Base-by-base conservation (phyloP, 2,329 filamentous ascomycete species). In the Neospermospora avenae region DNA sequence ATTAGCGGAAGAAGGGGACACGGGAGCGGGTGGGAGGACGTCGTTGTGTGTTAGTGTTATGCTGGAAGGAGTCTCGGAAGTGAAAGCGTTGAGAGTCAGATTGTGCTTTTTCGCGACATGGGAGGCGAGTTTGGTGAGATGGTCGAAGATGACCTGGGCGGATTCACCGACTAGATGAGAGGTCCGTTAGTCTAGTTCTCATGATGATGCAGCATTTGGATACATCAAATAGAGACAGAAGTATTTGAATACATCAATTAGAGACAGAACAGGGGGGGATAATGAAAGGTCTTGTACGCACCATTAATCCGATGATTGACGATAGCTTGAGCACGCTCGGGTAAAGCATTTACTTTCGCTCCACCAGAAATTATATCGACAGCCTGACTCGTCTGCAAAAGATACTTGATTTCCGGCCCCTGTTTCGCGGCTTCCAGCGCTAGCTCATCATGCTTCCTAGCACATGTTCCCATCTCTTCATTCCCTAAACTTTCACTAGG, bases 281-380 rank as follows among this genome's bases (percentile, higher is more conserved):
- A 2, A 10, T 13, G 51, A n/a, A 10, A 7, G 35, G 41, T 16
- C 7, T 34, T 16, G 22, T 14, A 57, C 55, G n/a, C 10, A 57
- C 55, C 55, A 37, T 59, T 59, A 16, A 61, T 48, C 2, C 59
- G 59, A 28, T 61, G 48, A 44, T 61, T 58, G 39, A 84, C 77
- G 0, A 77, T 75, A 0, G 79, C 76, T 2, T 73, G 76, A 52
- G 81, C 77, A 39, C 77, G 77, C 69, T 84, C 81, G 0, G 82
- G 82, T 49, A 84, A 75, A 3, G 82, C 82, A 59, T 84, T 84
- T 61, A 80, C 78, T 69, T 84, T 84, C 42, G 80, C 78, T 14
- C 82, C 82, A 31, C 81, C 81, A 24, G 71, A 68, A 68, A 84
- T 78, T 39, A 81, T 73, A 64, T 84, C 81, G 0, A 81, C 77